These are phyloP conservation scores for Coelastrella sp. DNA, from an alignment of 139 green algal species.

Conservation along the genomic window DNA sequence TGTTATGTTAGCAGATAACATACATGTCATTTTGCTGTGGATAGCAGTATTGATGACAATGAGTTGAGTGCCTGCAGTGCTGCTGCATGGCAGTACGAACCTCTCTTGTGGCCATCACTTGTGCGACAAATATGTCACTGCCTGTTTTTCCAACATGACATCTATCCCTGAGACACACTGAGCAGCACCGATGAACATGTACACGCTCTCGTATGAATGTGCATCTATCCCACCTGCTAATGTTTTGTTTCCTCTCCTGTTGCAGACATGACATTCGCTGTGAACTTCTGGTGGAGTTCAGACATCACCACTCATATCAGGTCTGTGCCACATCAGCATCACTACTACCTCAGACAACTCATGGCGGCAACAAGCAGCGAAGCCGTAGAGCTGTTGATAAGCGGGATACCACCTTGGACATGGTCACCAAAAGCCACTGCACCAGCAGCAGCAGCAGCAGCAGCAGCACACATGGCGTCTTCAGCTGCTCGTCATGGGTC, in stretches of 20 bases:
- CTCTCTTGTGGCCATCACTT: too few species aligned
- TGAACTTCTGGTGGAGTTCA: slow-evolving; percentile 88
- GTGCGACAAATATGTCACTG: too few species aligned
- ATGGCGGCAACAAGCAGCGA: slow-evolving; percentile 34
- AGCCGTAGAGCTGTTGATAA: slow-evolving; percentile 4
- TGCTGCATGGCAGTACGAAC: too few species aligned
- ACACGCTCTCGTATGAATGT: too few species aligned
- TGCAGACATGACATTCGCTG: slow-evolving; percentile 68
- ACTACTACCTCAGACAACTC: slow-evolving; percentile 57
- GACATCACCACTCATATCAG: not conserved
- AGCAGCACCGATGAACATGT: too few species aligned
- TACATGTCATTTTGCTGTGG: too few species aligned
- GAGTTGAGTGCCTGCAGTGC: too few species aligned
- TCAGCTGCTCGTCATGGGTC: not conserved
- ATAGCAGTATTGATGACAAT: too few species aligned
- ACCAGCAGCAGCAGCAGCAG: not conserved
- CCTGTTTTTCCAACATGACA: too few species aligned
- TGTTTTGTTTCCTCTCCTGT: not conserved
- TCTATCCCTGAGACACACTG: too few species aligned
- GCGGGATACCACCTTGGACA: not conserved
- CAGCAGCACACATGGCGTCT: not conserved
- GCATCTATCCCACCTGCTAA: not conserved
- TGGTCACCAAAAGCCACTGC: not conserved
- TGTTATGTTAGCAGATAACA: too few species aligned
- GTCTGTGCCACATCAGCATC: slow-evolving; percentile 32